A percentile compares a stretch with the other conserved stretches of the same genome.
Conservation (phyloP, 495 filamentous ascomycete species). For the Aspergillus homomorphus region DNA sequence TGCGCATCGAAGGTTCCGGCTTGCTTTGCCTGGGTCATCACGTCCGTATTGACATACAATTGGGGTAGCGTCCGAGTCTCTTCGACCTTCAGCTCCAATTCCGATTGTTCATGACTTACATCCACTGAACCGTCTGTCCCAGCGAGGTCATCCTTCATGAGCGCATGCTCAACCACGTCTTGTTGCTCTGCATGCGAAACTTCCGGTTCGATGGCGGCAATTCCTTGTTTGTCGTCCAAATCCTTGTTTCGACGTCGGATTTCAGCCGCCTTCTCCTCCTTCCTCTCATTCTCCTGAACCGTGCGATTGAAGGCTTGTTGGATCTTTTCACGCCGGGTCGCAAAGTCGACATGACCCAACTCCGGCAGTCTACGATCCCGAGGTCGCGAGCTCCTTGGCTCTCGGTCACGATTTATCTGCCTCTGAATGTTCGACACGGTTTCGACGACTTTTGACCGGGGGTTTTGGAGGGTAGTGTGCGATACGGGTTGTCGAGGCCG, state of each 20-base stretch:
- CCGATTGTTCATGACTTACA: neutral
- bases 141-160: neutral
- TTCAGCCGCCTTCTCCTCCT: constrained; percentile 49
- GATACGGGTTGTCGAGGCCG: constrained; percentile 77
- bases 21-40: constrained; percentile 9
- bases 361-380: constrained; percentile 49
- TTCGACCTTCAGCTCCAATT: constrained; percentile 21
- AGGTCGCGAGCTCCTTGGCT: constrained; percentile 35
- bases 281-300: constrained; percentile 64
- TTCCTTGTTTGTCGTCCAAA: constrained; percentile 32
- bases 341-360: constrained; percentile 73
- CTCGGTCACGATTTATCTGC: constrained; percentile 26
- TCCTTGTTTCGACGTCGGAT: constrained; percentile 38
- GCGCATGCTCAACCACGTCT: neutral
- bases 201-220: constrained; percentile 18
- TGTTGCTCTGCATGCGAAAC: constrained; percentile 2
- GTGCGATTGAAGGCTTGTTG: constrained; percentile 77
- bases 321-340: constrained; percentile 69
- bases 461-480: constrained; percentile 59
- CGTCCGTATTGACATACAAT: constrained; percentile 31
- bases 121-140: neutral
- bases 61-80: constrained; percentile 27
- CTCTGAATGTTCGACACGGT: constrained; percentile 43
- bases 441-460: constrained; percentile 58
- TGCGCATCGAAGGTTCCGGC: constrained; percentile 6